Percentiles rank a stretch among this genome's conserved stretches.
phyloP scores from a whole-genome alignment of 1,284 basidiomycete species.

The Stereum hirsutum region DNA sequence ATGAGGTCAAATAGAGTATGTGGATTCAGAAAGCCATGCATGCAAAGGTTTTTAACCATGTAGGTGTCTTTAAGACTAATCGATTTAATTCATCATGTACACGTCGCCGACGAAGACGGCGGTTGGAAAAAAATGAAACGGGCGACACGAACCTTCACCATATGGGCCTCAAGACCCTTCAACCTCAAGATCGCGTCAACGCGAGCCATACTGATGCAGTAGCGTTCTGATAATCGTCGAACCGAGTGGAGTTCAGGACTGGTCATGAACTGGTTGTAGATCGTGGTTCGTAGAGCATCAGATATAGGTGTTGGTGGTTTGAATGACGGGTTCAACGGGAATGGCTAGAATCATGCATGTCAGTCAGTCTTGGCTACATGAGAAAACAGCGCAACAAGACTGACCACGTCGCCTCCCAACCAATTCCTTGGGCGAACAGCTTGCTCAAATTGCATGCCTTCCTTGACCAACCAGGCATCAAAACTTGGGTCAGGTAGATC shows the following conservation, averaged over 20 bases:
- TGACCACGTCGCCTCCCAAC: conserved; percentile 48
- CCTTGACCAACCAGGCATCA: conserved; percentile 25
- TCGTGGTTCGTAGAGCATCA: conserved; percentile 40
- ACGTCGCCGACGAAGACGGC: conserved; percentile 12
- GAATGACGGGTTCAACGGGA: conserved; percentile 76
- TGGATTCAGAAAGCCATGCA: conserved; percentile 36
- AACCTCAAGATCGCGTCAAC: conserved; percentile 73
- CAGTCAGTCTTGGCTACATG: conserved; percentile 8
- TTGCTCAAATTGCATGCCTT: conserved; percentile 27
- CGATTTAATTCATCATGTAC: conserved; percentile 55
- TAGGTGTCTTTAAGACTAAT: conserved; percentile 81
- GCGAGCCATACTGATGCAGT: conserved; percentile 63
- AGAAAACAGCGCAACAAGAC: conserved; percentile 23
- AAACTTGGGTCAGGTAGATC: conserved; percentile 20
- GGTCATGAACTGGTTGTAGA: conserved; percentile 48
- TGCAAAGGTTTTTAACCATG: conserved; percentile 50
- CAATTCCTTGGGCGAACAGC: conserved; percentile 41
- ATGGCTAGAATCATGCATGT: conserved; percentile 41
- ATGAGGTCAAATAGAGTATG: conserved; percentile 1
- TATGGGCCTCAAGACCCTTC: conserved; percentile 65
- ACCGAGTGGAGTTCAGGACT: conserved; percentile 50
- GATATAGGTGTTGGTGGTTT: conserved; percentile 69
- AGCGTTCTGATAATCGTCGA: conserved; percentile 47
- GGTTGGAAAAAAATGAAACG: conserved; percentile 6
- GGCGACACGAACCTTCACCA: conserved; percentile 52